A percentile compares a stretch with the other conserved stretches of the same genome.
phyloP scores from a whole-genome alignment of 768 basidiomycete genomes.

The Lactarius vividus region DNA sequence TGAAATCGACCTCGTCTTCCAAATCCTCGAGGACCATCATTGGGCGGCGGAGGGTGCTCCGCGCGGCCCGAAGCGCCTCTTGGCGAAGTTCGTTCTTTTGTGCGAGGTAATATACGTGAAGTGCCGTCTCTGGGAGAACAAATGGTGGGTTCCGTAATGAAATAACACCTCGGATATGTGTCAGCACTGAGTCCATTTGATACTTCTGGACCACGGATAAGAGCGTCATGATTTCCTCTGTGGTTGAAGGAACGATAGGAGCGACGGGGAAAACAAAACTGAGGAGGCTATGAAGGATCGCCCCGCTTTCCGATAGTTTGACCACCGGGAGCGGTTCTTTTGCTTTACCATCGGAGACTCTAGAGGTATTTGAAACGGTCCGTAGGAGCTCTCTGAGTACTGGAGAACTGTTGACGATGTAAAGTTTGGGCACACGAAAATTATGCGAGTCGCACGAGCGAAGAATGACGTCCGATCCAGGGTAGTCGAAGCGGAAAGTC shows the following conservation, averaged over 20 bases:
- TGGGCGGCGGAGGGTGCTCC: neutral
- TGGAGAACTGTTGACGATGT: neutral
- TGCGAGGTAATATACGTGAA: slow-evolving; percentile 3
- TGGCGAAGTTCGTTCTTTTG: neutral
- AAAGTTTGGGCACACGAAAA: neutral
- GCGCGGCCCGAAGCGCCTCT: neutral
- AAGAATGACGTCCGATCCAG: neutral
- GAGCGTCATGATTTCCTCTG: neutral
- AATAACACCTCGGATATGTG: neutral
- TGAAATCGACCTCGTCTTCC: neutral
- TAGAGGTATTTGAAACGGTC: neutral
- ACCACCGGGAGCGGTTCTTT: neutral
- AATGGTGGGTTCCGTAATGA: neutral
- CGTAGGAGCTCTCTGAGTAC: slow-evolving; percentile 12
- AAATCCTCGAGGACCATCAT: neutral
- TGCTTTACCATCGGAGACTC: neutral
- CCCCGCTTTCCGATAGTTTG: neutral
- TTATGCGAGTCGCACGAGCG: neutral
- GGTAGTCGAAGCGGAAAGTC: neutral
- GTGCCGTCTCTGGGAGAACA: neutral
- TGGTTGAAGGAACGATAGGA: neutral
- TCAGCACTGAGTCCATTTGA: neutral
- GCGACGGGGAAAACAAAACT: neutral
- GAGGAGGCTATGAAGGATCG: neutral
- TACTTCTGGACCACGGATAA: neutral